These are phyloP conservation scores for Heterobasidion irregulare DNA, from an alignment of 1,284 basidiomycete genomes.

Conservation along the genomic window DNA sequence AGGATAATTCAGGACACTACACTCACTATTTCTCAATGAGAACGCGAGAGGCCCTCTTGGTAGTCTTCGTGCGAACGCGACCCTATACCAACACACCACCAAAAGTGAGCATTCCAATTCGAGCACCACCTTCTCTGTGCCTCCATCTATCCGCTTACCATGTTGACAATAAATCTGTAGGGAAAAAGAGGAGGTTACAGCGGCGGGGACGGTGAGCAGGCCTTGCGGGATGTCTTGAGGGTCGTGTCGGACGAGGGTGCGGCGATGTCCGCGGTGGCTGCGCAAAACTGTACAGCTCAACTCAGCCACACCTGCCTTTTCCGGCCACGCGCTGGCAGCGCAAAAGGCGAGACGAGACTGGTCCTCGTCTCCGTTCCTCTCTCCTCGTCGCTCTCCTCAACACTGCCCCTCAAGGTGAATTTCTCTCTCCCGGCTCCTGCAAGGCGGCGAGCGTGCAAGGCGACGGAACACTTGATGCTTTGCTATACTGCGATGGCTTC, in stretches of 20 bases:
- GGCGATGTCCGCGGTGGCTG: constrained; percentile 12
- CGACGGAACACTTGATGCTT: constrained; percentile 16
- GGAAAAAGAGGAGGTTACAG: not conserved
- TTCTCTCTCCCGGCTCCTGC: constrained; percentile 9
- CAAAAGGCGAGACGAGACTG: constrained; percentile 5
- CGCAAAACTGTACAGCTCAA: constrained; percentile 19
- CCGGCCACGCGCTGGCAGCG: not conserved
- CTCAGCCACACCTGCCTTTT: constrained; percentile 11
- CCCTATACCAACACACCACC: constrained; percentile 50
- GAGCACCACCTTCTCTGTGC: not conserved
- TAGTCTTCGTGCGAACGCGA: constrained; percentile 99
- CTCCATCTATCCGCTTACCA: constrained; percentile 27
- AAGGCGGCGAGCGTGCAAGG: constrained; percentile 8
- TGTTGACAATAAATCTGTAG: constrained; percentile 23
- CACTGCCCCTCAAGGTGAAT: constrained; percentile 25
- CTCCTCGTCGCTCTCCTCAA: constrained; percentile 14
- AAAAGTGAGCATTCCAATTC: not conserved
- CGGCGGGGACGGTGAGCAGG: constrained; percentile 1
- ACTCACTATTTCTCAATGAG: constrained; percentile 99
- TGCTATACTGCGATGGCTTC: constrained; percentile 3
- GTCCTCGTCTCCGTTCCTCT: constrained; percentile 8
- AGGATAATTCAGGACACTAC: constrained; percentile 8
- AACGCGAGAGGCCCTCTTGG: constrained; percentile 98
- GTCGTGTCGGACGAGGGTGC: not conserved
- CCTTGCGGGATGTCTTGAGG: constrained; percentile 1